These are phyloP conservation scores for Aspergillus quadricinctus DNA, from an alignment of 2,329 filamentous ascomycete genomes.

Conservation along the genomic window DNA sequence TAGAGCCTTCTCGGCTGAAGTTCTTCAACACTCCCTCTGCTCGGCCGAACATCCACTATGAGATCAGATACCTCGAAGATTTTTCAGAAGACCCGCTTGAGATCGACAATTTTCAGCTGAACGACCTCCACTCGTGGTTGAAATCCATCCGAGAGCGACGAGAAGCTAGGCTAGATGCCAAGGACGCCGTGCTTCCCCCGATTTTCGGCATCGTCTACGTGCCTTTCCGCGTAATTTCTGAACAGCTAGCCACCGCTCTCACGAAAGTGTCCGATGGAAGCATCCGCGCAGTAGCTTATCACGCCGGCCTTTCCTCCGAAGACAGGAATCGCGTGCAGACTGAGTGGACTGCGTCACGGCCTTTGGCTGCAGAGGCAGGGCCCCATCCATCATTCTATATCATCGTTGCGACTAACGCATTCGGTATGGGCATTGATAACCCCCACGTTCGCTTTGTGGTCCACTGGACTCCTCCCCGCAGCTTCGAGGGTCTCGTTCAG, in stretches of 20 bases:
- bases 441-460: conserved; percentile 90
- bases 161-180: conserved; percentile 44
- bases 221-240: conserved; percentile 37
- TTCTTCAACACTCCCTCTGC: conserved; percentile 80
- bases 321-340: conserved; percentile 57
- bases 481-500: conserved; percentile 94
- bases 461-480: conserved; percentile 91
- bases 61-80: conserved; percentile 62
- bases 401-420: conserved; percentile 91
- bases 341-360: conserved; percentile 34
- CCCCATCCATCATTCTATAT: conserved; percentile 70
- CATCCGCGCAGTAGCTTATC: conserved; percentile 44
- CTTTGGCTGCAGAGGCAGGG: conserved; percentile 10
- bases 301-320: conserved; percentile 65
- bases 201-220: conserved; percentile 48
- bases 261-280: conserved; percentile 22
- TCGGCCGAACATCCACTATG: conserved; percentile 82
- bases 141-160: conserved; percentile 67
- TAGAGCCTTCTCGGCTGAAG: conserved; percentile 61
- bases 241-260: conserved; percentile 37
- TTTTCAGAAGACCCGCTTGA: conserved; percentile 24
- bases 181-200: conserved; percentile 24
- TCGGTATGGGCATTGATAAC: conserved; percentile 98
- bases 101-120: conserved; percentile 59
- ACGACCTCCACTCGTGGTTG: conserved; percentile 76